These are phyloP conservation scores for Zygosaccharomyces bisporus DNA, from an alignment of 805 yeast genomes.

Conservation along the genomic window DNA sequence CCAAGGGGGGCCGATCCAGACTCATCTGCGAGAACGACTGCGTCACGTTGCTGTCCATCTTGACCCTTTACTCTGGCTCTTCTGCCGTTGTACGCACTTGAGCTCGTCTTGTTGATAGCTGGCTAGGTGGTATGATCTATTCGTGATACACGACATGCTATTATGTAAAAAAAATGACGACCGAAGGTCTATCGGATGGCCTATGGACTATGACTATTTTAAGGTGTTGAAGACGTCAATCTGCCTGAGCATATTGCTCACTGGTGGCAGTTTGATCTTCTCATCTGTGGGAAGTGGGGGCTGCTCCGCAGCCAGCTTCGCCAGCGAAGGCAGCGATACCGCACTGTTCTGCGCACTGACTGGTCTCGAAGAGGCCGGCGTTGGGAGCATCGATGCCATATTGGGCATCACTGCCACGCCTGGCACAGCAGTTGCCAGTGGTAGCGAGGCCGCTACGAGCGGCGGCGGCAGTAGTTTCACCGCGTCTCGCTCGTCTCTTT, in stretches of 20 bases:
- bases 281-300: constrained; percentile 7
- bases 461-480: constrained; percentile 2
- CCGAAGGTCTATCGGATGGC: not conserved
- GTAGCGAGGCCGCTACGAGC: not conserved
- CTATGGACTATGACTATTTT: constrained; percentile 2
- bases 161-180: not conserved
- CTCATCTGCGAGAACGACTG: constrained; percentile 37
- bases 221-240: constrained; percentile 25
- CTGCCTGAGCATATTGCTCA: constrained; percentile 26
- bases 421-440: not conserved
- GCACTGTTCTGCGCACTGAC: constrained; percentile 22
- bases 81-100: not conserved
- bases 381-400: constrained; percentile 10
- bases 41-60: constrained; percentile 17
- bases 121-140: constrained; percentile 1
- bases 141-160: constrained; percentile 25
- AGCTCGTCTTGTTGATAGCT: constrained; percentile 3
- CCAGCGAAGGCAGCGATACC: constrained; percentile 19
- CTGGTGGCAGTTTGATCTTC: constrained; percentile 28
- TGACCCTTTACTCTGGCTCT: not conserved
- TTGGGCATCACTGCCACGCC: not conserved
- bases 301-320: constrained; percentile 17
- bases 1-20: constrained; percentile 31
- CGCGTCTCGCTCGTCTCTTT: not conserved
- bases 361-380: constrained; percentile 18